These are phyloP conservation scores for Penicillium soppii DNA, from an alignment of 495 filamentous ascomycete species.

Conservation along the genomic window DNA sequence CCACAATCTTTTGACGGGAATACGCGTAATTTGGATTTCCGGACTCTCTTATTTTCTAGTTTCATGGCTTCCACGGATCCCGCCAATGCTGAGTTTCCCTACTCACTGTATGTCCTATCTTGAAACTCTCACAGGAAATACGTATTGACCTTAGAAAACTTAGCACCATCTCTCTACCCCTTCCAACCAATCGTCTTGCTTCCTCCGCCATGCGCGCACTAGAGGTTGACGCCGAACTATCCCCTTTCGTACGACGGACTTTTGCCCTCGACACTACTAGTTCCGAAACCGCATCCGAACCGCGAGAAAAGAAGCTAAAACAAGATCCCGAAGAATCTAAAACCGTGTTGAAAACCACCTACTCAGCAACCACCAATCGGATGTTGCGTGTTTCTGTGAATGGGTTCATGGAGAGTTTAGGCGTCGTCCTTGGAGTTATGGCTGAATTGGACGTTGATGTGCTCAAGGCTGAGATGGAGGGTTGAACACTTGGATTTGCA, in stretches of 20 bases:
- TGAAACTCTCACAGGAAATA: background rate
- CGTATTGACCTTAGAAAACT: background rate
- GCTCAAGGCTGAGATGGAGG: slow-evolving; percentile 40
- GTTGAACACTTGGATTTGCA: slow-evolving; percentile 11
- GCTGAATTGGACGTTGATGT: slow-evolving; percentile 87
- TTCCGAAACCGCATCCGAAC: slow-evolving; percentile 17
- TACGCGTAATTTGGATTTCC: background rate
- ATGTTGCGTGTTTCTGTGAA: slow-evolving; percentile 98
- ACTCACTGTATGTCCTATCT: slow-evolving; percentile 58
- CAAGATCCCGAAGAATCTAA: slow-evolving; percentile 40
- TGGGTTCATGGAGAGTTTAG: slow-evolving; percentile 92
- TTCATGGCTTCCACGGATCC: slow-evolving; percentile 27
- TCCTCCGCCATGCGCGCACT: slow-evolving; percentile 72
- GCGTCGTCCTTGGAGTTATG: slow-evolving; percentile 81
- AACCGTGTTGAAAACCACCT: slow-evolving; percentile 69
- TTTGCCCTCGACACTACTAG: slow-evolving; percentile 55
- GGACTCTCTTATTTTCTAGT: background rate
- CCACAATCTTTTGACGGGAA: background rate
- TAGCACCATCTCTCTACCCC: slow-evolving; percentile 78
- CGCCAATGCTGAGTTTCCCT: slow-evolving; percentile 61
- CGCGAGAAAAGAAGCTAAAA: slow-evolving; percentile 25
- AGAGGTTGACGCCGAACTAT: slow-evolving; percentile 85
- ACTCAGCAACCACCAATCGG: slow-evolving; percentile 87
- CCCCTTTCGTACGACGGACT: slow-evolving; percentile 70
- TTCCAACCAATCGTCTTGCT: slow-evolving; percentile 80